Conservation (phyloP, 2,329 filamentous ascomycete genomes). For the Epichloe gansuensis region DNA sequence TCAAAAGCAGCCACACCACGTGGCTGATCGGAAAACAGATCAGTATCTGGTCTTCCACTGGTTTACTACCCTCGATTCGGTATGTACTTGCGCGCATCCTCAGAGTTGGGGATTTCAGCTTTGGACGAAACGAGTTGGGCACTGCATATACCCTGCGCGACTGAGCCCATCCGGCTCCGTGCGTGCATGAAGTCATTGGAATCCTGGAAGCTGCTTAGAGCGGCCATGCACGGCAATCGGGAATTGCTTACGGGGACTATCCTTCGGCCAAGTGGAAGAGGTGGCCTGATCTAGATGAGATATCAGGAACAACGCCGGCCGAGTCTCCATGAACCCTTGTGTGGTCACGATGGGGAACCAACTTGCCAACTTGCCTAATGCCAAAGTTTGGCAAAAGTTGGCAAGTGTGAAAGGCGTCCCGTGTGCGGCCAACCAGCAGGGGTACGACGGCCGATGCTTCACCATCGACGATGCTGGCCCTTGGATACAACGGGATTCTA, state of each 20-base stretch:
- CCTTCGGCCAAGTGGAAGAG: too few species aligned
- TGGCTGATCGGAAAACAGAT: too few species aligned
- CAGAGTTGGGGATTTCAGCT: neutral
- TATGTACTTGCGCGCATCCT: too few species aligned
- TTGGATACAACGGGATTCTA: neutral
- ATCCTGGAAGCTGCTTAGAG: neutral
- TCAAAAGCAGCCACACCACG: too few species aligned
- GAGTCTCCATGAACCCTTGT: neutral
- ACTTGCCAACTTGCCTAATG: too few species aligned
- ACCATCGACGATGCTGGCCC: too few species aligned
- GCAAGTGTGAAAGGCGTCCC: neutral
- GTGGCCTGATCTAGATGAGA: neutral
- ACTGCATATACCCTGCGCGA: neutral
- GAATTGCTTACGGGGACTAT: too few species aligned
- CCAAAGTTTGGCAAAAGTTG: too few species aligned
- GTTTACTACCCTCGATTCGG: too few species aligned
- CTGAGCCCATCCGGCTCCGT: neutral
- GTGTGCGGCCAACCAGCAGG: neutral
- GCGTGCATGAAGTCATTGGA: neutral
- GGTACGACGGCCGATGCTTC: constrained; percentile 2
- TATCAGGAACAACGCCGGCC: neutral
- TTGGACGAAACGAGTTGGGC: neutral
- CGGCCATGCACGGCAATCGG: too few species aligned
- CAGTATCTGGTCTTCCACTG: too few species aligned
- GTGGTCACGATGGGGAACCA: neutral